phyloP scores from a whole-genome alignment of 2,329 filamentous ascomycete genomes.

The Arthroderma sp. region DNA sequence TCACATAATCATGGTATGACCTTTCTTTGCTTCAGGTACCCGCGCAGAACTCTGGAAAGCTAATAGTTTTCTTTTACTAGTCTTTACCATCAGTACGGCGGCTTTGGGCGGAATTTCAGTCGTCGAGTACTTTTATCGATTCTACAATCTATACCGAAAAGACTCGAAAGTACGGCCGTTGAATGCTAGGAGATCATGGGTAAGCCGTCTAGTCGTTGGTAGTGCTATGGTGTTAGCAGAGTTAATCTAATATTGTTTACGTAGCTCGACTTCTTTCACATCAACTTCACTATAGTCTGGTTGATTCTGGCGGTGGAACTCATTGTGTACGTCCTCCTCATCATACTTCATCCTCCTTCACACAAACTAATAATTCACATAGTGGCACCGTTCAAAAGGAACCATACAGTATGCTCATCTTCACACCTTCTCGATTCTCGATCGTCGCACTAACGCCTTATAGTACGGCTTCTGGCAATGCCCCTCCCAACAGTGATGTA shows the following conservation, averaged over 20 bases:
- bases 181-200: conserved; percentile 32
- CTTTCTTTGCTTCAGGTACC: not conserved
- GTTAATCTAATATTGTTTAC: not conserved
- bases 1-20: conserved; percentile 26
- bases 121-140: conserved; percentile 31
- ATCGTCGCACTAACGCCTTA: conserved; percentile 3
- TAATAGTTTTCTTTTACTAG: conserved; percentile 12
- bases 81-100: conserved; percentile 31
- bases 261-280: conserved; percentile 34
- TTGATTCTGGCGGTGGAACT: conserved; percentile 30
- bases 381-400: conserved; percentile 30
- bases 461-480: conserved; percentile 33
- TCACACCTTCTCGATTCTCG: not conserved
- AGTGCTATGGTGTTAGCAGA: not conserved
- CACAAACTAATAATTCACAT: not conserved
- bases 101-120: conserved; percentile 29
- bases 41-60: not conserved
- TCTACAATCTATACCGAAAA: conserved; percentile 27
- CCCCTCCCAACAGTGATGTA: conserved; percentile 34
- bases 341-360: not conserved
- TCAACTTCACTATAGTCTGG: conserved; percentile 35
- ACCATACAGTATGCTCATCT: conserved; percentile 23
- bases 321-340: conserved; percentile 23
- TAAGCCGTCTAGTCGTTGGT: conserved; percentile 11
- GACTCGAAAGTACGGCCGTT: conserved; percentile 26